These are phyloP conservation scores for Kwoniella heveanensis DNA, from an alignment of 768 basidiomycete species.

Conservation along the genomic window DNA sequence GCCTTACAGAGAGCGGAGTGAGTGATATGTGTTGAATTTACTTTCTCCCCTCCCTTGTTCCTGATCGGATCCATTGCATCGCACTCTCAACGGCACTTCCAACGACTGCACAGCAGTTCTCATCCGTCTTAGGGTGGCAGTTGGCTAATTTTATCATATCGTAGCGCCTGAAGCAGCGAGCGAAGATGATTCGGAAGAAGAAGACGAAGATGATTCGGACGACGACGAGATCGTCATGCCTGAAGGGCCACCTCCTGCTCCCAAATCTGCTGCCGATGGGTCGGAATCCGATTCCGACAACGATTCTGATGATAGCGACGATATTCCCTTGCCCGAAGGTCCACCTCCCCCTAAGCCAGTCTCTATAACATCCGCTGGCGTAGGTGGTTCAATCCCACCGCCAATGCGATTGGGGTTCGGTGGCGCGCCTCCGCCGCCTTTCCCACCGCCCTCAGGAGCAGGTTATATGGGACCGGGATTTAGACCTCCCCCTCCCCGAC, in stretches of 20 bases:
- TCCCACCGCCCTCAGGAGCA: not conserved
- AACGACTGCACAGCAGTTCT: too few species aligned
- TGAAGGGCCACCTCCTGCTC: slow-evolving; percentile 68
- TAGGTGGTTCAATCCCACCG: slow-evolving; percentile 18
- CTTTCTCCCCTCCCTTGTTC: not conserved
- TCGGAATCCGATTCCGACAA: slow-evolving; percentile 43
- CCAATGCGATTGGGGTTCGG: slow-evolving; percentile 17
- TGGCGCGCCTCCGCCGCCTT: slow-evolving; percentile 6
- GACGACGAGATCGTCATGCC: slow-evolving; percentile 90
- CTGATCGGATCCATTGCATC: too few species aligned
- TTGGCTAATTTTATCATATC: slow-evolving; percentile 6
- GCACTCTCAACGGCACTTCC: too few species aligned
- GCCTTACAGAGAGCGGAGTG: slow-evolving; percentile 89
- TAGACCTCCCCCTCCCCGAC: slow-evolving; percentile 9
- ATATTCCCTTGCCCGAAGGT: slow-evolving; percentile 56
- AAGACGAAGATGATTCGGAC: slow-evolving; percentile 58
- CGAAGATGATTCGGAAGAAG: slow-evolving; percentile 62
- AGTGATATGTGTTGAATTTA: slow-evolving; percentile 58
- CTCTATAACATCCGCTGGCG: too few species aligned
- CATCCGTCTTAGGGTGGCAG: not conserved
- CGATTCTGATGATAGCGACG: slow-evolving; percentile 51
- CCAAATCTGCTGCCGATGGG: slow-evolving; percentile 1
- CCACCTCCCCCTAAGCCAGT: slow-evolving; percentile 53
- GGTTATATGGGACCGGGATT: not conserved
- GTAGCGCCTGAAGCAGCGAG: slow-evolving; percentile 63